Conservation (phyloP, 2,329 filamentous ascomycete genomes). For the Alternaria solani region DNA sequence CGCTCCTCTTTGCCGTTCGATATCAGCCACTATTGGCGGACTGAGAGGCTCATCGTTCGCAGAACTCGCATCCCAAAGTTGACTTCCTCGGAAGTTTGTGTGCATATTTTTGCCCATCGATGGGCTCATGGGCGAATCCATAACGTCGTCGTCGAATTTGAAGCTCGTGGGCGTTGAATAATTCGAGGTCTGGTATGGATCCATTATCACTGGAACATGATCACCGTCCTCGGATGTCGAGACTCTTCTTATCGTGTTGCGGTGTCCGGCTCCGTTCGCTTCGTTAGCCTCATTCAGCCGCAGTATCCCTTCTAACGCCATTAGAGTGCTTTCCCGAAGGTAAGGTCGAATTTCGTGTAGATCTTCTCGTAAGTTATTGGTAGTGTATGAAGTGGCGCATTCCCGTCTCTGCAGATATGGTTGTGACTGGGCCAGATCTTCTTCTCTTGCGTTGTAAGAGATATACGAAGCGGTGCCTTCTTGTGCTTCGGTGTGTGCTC, state of each 20-base stretch:
- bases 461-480: conserved; percentile 15
- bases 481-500: conserved; percentile 16
- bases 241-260: conserved; percentile 1
- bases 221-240: conserved; percentile 9
- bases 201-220: conserved; percentile 18
- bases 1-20: conserved; percentile 5
- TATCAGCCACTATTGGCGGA: not conserved
- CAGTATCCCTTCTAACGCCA: conserved; percentile 13
- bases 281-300: conserved; percentile 10
- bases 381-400: conserved; percentile 11
- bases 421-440: conserved; percentile 13
- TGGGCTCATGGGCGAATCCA: conserved; percentile 23
- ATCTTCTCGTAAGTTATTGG: conserved; percentile 14
- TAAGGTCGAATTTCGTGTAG: conserved; percentile 17
- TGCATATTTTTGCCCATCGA: conserved; percentile 14
- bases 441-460: not conserved
- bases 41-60: conserved; percentile 10
- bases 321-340: conserved; percentile 11
- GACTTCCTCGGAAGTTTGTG: conserved; percentile 17
- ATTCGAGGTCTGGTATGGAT: conserved; percentile 20
- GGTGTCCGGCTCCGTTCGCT: not conserved
- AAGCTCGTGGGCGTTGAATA: conserved; percentile 15
- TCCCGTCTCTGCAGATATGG: conserved; percentile 6
- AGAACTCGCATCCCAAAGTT: conserved; percentile 16
- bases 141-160: conserved; percentile 8